Base-by-base conservation (phyloP, 768 basidiomycete genomes). In the Lentinus tigrinus region DNA sequence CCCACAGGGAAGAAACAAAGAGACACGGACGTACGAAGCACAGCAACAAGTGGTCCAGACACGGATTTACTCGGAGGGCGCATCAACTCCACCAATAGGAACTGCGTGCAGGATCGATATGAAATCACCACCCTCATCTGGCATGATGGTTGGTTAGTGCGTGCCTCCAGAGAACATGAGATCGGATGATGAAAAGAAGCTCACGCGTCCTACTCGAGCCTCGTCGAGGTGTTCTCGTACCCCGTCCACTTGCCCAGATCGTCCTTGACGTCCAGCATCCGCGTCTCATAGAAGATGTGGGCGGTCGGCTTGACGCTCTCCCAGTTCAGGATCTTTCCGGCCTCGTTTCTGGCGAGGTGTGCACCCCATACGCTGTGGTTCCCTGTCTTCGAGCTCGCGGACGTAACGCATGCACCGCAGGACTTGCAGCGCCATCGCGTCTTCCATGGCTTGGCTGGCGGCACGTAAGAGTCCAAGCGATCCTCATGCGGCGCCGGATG, bases 271-370 rank as follows among this genome's bases (percentile, higher is more conserved):
- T 85, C 81, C 61, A 87, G 57, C 73, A 87, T 69, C 21, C 82
- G 75, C 21, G 87, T 88, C 11, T 72, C 83, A 62, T 88, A 88
- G 70, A 87, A 89, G 5, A 84, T 83, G 66, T 88, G 86, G 28
- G 73, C 81, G 0, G 83, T 87, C 0, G 88, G 89, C 64, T 80
- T 81, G 42, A 87, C 69, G 21, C 68, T 62, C 2, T 84, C 82
- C 82, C 82, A 83, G 40, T 76, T 70, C 47, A 78, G 72, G 49
- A 85, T 79, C 47, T 70, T 74, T 6, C 84, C 83, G 2, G 77
- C 70, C 3, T 71, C 73, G 60, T 84, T 80, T 39, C 87, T 75
- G 58, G 82, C 78, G 23, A 90, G 70, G 51, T 80, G 76, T 0
- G 75, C 74, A 9, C 84, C 85, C 80, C 83, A 87, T 14, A 88